A percentile compares a stretch with the other conserved stretches of the same genome.
phyloP scores from a whole-genome alignment of 441 rosid genomes.

The Euphorbia schlechtendalii region DNA sequence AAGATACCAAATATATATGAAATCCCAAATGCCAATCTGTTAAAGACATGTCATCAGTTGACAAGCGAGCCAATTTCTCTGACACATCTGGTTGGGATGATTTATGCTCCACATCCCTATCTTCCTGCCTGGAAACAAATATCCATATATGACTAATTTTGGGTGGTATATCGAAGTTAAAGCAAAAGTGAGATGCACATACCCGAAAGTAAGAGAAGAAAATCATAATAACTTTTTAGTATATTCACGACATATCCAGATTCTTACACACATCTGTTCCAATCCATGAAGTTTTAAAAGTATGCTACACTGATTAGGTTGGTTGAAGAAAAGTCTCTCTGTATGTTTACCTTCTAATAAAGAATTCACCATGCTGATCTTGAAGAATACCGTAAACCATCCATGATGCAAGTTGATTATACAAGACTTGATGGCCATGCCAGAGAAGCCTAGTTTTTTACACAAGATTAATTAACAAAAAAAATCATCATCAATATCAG shows the following conservation, averaged over 20 bases:
- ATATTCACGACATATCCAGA: background rate
- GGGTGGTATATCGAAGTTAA: background rate
- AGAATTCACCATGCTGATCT: constrained; percentile 90
- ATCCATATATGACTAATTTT: constrained; percentile 3
- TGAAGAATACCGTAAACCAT: constrained; percentile 96
- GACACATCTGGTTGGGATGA: constrained; percentile 53
- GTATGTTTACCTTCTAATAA: constrained; percentile 58
- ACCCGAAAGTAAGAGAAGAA: background rate
- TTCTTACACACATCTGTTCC: background rate
- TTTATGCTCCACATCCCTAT: constrained; percentile 50
- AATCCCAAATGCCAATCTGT: constrained; percentile 97
- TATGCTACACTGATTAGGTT: background rate
- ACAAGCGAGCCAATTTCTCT: constrained; percentile 57
- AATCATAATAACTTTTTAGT: background rate
- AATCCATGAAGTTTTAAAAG: constrained; percentile 8
- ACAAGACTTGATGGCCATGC: constrained; percentile 96
- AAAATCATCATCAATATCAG: constrained; percentile 7
- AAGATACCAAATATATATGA: constrained; percentile 74
- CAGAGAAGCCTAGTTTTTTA: constrained; percentile 73
- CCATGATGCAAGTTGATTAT: constrained; percentile 93
- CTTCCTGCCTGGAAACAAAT: constrained; percentile 66
- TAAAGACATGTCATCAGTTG: constrained; percentile 68
- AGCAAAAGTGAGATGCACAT: background rate
- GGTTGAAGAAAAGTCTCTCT: background rate
- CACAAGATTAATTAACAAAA: background rate